These are phyloP conservation scores for Barnettozyma siamensis DNA, from an alignment of 805 yeast species.

Conservation along the genomic window DNA sequence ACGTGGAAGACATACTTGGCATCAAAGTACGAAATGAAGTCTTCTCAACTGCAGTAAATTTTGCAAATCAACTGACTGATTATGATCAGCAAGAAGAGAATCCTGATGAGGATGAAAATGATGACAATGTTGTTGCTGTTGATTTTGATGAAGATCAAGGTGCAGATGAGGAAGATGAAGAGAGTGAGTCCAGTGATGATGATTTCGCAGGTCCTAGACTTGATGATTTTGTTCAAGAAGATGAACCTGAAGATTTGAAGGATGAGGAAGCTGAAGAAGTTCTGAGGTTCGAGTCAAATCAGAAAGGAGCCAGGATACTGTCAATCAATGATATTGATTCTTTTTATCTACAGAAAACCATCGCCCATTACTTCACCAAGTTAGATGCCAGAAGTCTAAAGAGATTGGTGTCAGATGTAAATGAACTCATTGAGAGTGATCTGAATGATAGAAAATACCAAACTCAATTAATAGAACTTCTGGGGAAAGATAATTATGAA, in stretches of 20 bases:
- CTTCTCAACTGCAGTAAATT: constrained; percentile 25
- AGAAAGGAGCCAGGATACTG: constrained; percentile 14
- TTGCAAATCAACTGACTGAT: constrained; percentile 48
- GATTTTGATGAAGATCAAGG: constrained; percentile 28
- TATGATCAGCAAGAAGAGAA: constrained; percentile 29
- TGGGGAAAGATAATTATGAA: constrained; percentile 46
- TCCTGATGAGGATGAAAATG: constrained; percentile 38
- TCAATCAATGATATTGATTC: constrained; percentile 38
- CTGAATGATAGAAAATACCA: constrained; percentile 42
- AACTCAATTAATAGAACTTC: constrained; percentile 43
- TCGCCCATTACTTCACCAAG: constrained; percentile 31
- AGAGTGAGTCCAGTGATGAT: constrained; percentile 26
- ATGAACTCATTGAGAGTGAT: constrained; percentile 33
- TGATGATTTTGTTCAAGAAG: constrained; percentile 23
- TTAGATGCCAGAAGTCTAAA: constrained; percentile 37
- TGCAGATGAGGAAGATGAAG: constrained; percentile 23
- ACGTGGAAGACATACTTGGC: constrained; percentile 42
- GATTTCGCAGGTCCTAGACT: constrained; percentile 31
- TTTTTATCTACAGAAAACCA: constrained; percentile 48
- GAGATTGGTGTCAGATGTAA: constrained; percentile 35
- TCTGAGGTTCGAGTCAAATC: constrained; percentile 15
- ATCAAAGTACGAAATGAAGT: constrained; percentile 26
- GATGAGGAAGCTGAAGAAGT: constrained; percentile 20
- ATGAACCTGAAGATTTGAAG: constrained; percentile 15
- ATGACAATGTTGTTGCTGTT: constrained; percentile 32